Evolutionary conservation across 2,329 filamentous ascomycete species (phyloP).

Genomic region (Corynespora cassiicola): DNA sequence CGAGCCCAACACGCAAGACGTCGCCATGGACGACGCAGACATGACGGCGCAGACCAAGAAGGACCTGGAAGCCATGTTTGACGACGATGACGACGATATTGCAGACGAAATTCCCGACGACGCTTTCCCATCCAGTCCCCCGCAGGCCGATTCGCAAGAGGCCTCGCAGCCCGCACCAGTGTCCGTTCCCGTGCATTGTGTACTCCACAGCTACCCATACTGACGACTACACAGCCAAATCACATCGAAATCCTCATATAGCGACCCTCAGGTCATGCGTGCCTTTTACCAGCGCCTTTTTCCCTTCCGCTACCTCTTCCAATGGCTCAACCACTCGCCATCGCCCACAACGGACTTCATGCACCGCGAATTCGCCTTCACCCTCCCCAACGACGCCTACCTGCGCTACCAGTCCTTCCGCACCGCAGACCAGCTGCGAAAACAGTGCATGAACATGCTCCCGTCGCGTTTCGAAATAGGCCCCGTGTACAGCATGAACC

Average conservation of each 20-base stretch:
- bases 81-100: constrained; percentile 63
- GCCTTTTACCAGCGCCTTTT: constrained; percentile 96
- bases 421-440: constrained; percentile 77
- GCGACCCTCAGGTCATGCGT: constrained; percentile 84
- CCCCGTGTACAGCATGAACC: constrained; percentile 94
- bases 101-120: too few species aligned
- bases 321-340: constrained; percentile 96
- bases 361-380: constrained; percentile 95
- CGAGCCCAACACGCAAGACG: constrained; percentile 31
- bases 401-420: constrained; percentile 86
- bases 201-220: constrained; percentile 10
- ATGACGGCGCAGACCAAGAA: constrained; percentile 35
- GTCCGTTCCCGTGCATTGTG: constrained; percentile 38
- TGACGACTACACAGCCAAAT: constrained; percentile 33
- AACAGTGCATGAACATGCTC: constrained; percentile 86
- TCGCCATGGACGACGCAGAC: constrained; percentile 38
- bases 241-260: constrained; percentile 54
- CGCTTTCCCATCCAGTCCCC: constrained; percentile 64
- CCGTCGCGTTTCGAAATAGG: constrained; percentile 98
- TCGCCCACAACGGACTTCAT: constrained; percentile 86
- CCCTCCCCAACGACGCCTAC: constrained; percentile 89
- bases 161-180: constrained; percentile 45
- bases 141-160: constrained; percentile 52
- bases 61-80: constrained; percentile 65
- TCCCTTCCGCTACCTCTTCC: constrained; percentile 91